Evolutionary conservation across 2,329 filamentous ascomycete genomes (phyloP).

Genomic region (Ascomycota sp.): DNA sequence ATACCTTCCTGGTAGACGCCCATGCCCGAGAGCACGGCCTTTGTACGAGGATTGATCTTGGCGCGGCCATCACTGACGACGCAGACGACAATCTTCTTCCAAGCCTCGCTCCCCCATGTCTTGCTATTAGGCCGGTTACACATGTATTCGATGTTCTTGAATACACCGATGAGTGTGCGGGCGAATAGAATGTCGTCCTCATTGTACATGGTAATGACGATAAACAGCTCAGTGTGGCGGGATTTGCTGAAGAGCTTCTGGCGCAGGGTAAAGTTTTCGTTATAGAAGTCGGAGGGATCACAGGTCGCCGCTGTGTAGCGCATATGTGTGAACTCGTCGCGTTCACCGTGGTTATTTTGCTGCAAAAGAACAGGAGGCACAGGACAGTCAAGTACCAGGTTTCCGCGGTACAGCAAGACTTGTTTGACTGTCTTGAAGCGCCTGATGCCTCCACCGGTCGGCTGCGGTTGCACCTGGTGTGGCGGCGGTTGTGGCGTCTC

Average conservation of each 20-base stretch:
- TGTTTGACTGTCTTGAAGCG: conserved; percentile 98
- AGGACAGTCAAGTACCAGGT: conserved; percentile 89
- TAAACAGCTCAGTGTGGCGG: conserved; percentile 84
- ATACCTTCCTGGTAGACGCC: conserved; percentile 97
- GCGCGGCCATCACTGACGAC: conserved; percentile 91
- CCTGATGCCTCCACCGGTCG: conserved; percentile 33
- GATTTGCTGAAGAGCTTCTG: conserved; percentile 86
- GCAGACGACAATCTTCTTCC: conserved; percentile 99
- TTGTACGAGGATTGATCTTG: conserved; percentile 87
- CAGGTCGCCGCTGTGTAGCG: conserved; percentile 89
- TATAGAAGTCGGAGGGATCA: conserved; percentile 73
- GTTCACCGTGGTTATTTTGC: conserved; percentile 76
- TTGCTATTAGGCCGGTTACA: conserved; percentile 83
- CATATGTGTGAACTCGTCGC: conserved; percentile 83
- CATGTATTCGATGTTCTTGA: conserved; percentile 99
- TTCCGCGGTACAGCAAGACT: conserved; percentile 90
- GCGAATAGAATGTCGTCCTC: conserved; percentile 94
- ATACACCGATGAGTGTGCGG: conserved; percentile 85
- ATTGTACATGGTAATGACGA: conserved; percentile 97
- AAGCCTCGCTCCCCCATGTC: conserved; percentile 95
- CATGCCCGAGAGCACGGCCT: conserved; percentile 75
- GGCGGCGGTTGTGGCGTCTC: conserved; percentile 18
- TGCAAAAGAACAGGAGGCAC: conserved; percentile 75
- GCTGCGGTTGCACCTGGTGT: too few relatives aligned
- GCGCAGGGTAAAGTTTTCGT: conserved; percentile 75